A percentile compares a stretch with the other conserved stretches of the same genome.
Evolutionary conservation across 805 yeast species (phyloP).

Genomic region (Pichia occidentalis): DNA sequence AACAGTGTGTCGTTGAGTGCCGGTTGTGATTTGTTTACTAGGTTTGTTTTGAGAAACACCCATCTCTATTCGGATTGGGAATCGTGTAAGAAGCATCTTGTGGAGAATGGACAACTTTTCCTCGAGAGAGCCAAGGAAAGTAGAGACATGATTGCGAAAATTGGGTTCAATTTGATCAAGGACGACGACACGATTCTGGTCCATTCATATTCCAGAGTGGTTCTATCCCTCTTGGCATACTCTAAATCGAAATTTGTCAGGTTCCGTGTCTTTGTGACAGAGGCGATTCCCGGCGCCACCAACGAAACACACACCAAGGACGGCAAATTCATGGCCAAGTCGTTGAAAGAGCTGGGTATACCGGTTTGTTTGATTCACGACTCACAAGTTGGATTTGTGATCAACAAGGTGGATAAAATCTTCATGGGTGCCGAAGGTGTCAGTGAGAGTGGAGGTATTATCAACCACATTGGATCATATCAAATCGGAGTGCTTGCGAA

Average conservation of each 20-base stretch:
- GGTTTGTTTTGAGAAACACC: conserved; percentile 85
- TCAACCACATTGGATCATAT: conserved; percentile 90
- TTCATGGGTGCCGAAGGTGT: conserved; percentile 99
- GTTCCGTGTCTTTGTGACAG: conserved; percentile 87
- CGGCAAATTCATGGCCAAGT: conserved; percentile 70
- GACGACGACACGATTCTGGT: conserved; percentile 90
- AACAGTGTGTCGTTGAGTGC: conserved; percentile 93
- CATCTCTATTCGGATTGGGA: conserved; percentile 93
- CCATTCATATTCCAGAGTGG: conserved; percentile 91
- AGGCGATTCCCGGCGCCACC: conserved; percentile 79
- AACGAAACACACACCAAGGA: conserved; percentile 50
- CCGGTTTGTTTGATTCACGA: conserved; percentile 88
- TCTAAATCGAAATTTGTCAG: conserved; percentile 77
- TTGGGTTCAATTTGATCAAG: conserved; percentile 81
- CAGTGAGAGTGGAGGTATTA: conserved; percentile 97
- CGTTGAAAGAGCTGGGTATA: conserved; percentile 62
- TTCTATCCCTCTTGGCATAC: conserved; percentile 60
- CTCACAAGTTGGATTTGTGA: conserved; percentile 87
- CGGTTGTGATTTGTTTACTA: conserved; percentile 93
- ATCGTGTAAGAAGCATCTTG: conserved; percentile 77
- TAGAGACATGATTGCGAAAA: conserved; percentile 77
- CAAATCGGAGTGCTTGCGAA: conserved; percentile 91
- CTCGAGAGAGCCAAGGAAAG: conserved; percentile 88
- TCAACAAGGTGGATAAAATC: conserved; percentile 87
- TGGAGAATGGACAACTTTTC: conserved; percentile 88